phyloP scores from a whole-genome alignment of 192 early-diverging fungal species.

The Haplosporangium gracile region DNA sequence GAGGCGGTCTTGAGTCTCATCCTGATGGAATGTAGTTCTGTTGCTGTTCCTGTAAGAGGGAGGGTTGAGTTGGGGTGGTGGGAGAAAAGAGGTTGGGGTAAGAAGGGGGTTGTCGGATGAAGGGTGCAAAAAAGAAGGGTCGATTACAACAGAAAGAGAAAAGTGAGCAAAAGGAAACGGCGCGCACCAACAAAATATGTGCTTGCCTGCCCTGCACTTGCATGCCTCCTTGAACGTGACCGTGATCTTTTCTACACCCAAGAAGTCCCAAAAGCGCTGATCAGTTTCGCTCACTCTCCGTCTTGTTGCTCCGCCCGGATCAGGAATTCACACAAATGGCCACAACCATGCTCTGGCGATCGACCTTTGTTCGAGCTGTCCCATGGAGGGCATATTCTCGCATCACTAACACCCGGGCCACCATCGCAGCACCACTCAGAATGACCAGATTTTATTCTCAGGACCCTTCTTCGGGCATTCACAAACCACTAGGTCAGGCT shows the following conservation, averaged over 20 bases:
- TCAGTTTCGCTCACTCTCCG: neutral
- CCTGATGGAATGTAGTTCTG: neutral
- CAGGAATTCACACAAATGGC: neutral
- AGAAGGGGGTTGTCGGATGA: neutral
- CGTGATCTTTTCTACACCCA: neutral
- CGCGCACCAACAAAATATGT: neutral
- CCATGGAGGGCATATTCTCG: slow-evolving; percentile 22
- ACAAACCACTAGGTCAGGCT: neutral
- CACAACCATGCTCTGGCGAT: slow-evolving; percentile 27
- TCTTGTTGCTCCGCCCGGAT: neutral
- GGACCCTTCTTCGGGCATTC: neutral
- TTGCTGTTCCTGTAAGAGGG: neutral
- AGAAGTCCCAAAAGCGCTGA: neutral
- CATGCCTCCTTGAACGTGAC: neutral
- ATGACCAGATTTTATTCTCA: slow-evolving; percentile 19
- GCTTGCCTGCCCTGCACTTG: neutral
- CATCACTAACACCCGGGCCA: neutral
- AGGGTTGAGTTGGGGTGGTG: neutral
- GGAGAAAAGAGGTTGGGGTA: neutral
- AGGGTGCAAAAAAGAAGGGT: neutral
- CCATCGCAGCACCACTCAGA: neutral
- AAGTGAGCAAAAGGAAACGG: neutral
- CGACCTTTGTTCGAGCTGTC: slow-evolving; percentile 7
- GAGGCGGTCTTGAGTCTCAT: slow-evolving; percentile 39
- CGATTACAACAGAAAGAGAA: neutral